A percentile compares a stretch with the other conserved stretches of the same genome.
Evolutionary conservation across 225 moss, liverwort and hornwort genomes (phyloP).

Genomic region (Sphagnum contortum): DNA sequence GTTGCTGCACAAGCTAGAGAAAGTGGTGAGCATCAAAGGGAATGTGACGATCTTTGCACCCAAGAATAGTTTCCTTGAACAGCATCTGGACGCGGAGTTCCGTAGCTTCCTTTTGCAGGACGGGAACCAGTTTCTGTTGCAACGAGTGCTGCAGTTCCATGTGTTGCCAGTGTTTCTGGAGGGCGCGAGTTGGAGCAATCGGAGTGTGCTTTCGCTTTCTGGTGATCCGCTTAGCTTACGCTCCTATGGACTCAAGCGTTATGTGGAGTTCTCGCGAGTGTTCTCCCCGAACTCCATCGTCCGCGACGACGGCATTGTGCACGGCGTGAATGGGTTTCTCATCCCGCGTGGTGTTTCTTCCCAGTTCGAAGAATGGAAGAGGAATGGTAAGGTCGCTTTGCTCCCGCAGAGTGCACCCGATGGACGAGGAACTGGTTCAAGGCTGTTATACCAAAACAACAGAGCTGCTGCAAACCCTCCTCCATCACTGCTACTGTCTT

Average conservation of each 20-base stretch:
- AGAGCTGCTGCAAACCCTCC: neutral
- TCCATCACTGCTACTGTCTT: neutral
- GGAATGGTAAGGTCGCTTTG: constrained; percentile 10
- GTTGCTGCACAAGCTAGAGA: constrained; percentile 77
- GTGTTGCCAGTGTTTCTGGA: constrained; percentile 44
- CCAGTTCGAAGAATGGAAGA: constrained; percentile 43
- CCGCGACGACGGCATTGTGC: constrained; percentile 71
- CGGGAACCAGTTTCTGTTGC: constrained; percentile 43
- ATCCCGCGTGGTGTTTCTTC: constrained; percentile 35
- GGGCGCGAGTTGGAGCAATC: constrained; percentile 38
- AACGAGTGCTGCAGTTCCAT: constrained; percentile 57
- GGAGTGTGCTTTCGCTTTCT: constrained; percentile 32
- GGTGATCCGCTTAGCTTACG: constrained; percentile 29
- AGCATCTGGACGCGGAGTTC: constrained; percentile 38
- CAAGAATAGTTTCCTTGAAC: constrained; percentile 41
- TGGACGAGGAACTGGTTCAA: neutral
- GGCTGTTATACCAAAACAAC: no score
- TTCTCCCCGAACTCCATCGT: constrained; percentile 74
- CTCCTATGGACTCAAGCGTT: constrained; percentile 37
- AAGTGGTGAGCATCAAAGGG: constrained; percentile 35
- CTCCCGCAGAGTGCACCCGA: constrained; percentile 38
- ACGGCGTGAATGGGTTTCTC: constrained; percentile 67
- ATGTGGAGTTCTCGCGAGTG: constrained; percentile 41
- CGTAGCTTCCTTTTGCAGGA: constrained; percentile 62
- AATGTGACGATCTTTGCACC: constrained; percentile 75